These are phyloP conservation scores for Fusarium algeriense DNA, from an alignment of 2,329 filamentous ascomycete species.

Conservation along the genomic window DNA sequence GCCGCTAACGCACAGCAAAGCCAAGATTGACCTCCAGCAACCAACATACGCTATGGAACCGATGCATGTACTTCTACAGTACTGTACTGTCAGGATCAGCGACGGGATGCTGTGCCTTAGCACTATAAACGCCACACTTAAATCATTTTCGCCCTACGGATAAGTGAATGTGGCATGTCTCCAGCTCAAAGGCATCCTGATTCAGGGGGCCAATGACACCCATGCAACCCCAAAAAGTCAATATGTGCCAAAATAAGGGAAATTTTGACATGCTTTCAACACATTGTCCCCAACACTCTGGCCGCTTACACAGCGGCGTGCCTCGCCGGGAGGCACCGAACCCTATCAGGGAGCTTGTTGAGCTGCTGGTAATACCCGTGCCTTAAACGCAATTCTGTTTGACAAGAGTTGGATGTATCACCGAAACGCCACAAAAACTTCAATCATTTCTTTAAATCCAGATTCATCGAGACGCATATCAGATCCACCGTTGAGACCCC, in stretches of 20 bases:
- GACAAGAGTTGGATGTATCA: not conserved
- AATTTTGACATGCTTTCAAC: not conserved
- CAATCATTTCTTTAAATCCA: slow-evolving; percentile 9
- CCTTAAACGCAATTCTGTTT: not conserved
- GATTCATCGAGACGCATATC: slow-evolving; percentile 37
- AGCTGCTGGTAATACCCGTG: not conserved
- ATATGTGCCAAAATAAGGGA: slow-evolving; percentile 1
- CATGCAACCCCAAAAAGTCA: slow-evolving; percentile 19
- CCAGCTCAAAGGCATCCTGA: slow-evolving; percentile 5
- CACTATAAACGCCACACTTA: slow-evolving; percentile 43
- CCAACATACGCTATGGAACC: not conserved
- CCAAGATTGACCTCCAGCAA: slow-evolving; percentile 14
- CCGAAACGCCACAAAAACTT: not conserved
- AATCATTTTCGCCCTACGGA: slow-evolving; percentile 18
- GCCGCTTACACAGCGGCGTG: not conserved
- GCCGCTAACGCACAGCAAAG: not conserved
- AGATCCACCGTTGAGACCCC: slow-evolving; percentile 18
- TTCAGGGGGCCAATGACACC: slow-evolving; percentile 6
- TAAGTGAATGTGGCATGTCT: not conserved
- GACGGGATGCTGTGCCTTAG: slow-evolving; percentile 3
- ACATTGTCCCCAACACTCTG: slow-evolving; percentile 7
- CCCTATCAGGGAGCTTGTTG: slow-evolving; percentile 11
- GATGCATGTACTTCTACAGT: not conserved
- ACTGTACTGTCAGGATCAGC: not conserved
- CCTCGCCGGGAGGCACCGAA: slow-evolving; percentile 3